phyloP scores from a whole-genome alignment of 352 stramenopile species.

The Halophytophthora polymorphica region DNA sequence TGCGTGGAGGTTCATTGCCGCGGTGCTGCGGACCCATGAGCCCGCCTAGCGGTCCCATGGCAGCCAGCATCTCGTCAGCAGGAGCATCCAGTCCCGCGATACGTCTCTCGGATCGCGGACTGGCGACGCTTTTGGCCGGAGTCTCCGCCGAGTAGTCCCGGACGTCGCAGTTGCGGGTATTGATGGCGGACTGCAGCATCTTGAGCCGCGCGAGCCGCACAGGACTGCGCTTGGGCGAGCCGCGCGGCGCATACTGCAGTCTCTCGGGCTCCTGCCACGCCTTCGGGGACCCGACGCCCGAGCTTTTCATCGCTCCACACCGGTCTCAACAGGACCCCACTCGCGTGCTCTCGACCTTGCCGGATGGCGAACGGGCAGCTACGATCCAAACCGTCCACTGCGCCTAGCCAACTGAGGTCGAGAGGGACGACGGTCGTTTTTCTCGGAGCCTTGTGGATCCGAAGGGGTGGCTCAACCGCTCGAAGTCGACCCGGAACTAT shows the following conservation, averaged over 20 bases:
- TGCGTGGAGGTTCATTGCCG: conserved; percentile 21
- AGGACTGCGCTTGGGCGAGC: conserved; percentile 66
- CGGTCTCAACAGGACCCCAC: background rate
- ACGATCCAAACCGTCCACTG: no score
- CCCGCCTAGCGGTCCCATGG: conserved; percentile 71
- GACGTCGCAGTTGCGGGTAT: conserved; percentile 71
- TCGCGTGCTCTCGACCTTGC: background rate
- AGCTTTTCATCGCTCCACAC: conserved; percentile 24
- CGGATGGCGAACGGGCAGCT: no score
- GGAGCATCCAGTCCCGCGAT: conserved; percentile 27
- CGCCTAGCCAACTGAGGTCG: no score
- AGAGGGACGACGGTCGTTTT: no score
- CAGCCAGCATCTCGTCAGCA: conserved; percentile 49
- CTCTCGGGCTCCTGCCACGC: conserved; percentile 25
- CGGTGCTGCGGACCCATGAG: conserved; percentile 37
- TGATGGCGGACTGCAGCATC: conserved; percentile 82
- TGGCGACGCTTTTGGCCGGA: conserved; percentile 12
- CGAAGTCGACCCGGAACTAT: no score
- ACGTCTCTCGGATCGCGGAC: conserved; percentile 22
- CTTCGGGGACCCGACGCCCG: conserved; percentile 2
- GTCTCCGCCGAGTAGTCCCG: conserved; percentile 35
- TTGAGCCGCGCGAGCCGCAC: conserved; percentile 75
- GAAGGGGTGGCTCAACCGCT: no score
- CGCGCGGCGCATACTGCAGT: conserved; percentile 18
- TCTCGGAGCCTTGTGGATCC: no score